Evolutionary conservation across 2,329 filamentous ascomycete species (phyloP).

Genomic region (Pestalotiopsis sp.): DNA sequence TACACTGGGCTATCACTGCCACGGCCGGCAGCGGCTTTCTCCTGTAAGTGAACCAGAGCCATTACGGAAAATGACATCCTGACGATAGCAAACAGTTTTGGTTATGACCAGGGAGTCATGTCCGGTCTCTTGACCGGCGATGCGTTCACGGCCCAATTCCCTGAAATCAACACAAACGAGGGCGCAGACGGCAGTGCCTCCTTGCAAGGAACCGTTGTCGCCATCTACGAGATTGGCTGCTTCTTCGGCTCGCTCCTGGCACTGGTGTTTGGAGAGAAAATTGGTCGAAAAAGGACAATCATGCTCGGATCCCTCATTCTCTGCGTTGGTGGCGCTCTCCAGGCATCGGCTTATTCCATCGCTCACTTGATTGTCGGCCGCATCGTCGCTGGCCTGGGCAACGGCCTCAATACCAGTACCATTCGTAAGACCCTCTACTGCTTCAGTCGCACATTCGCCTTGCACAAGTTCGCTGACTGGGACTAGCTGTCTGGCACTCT

Average conservation of each 20-base stretch:
- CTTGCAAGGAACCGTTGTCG: constrained; percentile 43
- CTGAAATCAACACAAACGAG: constrained; percentile 38
- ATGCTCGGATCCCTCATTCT: constrained; percentile 42
- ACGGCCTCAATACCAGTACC: constrained; percentile 47
- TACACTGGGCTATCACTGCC: constrained; percentile 41
- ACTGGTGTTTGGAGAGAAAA: constrained; percentile 39
- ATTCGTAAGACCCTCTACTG: not conserved
- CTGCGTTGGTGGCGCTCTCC: constrained; percentile 46
- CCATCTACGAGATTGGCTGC: constrained; percentile 31
- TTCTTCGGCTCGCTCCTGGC: constrained; percentile 40
- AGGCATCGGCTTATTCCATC: constrained; percentile 44
- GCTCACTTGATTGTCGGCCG: constrained; percentile 48
- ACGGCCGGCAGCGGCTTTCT: constrained; percentile 40
- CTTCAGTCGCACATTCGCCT: constrained; percentile 28
- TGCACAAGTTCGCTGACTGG: not conserved
- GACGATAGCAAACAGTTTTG: constrained; percentile 22
- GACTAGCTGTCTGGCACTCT: constrained; percentile 40
- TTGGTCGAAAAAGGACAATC: constrained; percentile 44
- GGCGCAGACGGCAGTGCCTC: constrained; percentile 40
- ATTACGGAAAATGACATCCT: constrained; percentile 3
- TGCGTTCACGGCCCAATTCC: constrained; percentile 35
- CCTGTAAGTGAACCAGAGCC: constrained; percentile 24
- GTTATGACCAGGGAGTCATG: constrained; percentile 37
- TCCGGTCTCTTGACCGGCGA: constrained; percentile 35
- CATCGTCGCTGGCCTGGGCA: constrained; percentile 49